Evolutionary conservation across 2,329 filamentous ascomycete species (phyloP).

Genomic region (Colletotrichum ledebouriae): DNA sequence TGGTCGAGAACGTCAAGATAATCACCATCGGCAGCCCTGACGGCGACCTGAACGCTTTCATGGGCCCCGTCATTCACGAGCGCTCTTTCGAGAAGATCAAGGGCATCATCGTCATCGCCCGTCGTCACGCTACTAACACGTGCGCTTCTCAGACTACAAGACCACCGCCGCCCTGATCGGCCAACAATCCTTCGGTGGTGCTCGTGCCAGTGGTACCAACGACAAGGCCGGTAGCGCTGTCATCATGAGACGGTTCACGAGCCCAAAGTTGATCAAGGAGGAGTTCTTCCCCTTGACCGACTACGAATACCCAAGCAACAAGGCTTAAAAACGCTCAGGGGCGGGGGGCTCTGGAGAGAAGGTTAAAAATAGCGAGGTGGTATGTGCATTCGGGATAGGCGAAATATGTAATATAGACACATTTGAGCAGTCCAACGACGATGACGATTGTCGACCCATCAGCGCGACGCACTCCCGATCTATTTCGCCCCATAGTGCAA

Average conservation of each 20-base stretch:
- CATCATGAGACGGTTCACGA: slow-evolving; percentile 64
- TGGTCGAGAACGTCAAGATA: too few species aligned
- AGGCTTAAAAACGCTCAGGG: slow-evolving; percentile 39
- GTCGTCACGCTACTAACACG: too few species aligned
- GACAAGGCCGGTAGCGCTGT: slow-evolving; percentile 68
- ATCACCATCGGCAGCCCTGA: too few species aligned
- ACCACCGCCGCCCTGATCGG: slow-evolving; percentile 63
- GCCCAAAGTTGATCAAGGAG: slow-evolving; percentile 66
- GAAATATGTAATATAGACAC: slow-evolving; percentile 19
- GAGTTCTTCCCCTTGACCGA: slow-evolving; percentile 50
- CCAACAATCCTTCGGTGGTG: slow-evolving; percentile 69
- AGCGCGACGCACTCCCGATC: too few species aligned
- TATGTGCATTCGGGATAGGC: not conserved
- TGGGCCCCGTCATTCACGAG: too few species aligned
- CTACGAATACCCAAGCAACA: slow-evolving; percentile 66
- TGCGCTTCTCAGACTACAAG: too few species aligned
- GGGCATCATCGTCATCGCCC: too few species aligned
- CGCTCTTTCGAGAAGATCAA: too few species aligned
- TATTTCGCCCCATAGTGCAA: not conserved
- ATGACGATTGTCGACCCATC: too few species aligned
- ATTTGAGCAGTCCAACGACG: slow-evolving; percentile 9
- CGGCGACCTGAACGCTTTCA: too few species aligned
- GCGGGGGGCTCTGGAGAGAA: not conserved
- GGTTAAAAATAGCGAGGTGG: too few species aligned
- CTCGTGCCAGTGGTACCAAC: slow-evolving; percentile 66